Percentiles rank a stretch among this genome's conserved stretches.
Conservation (phyloP, 2,329 filamentous ascomycete species). For the Didymella lethalis region DNA sequence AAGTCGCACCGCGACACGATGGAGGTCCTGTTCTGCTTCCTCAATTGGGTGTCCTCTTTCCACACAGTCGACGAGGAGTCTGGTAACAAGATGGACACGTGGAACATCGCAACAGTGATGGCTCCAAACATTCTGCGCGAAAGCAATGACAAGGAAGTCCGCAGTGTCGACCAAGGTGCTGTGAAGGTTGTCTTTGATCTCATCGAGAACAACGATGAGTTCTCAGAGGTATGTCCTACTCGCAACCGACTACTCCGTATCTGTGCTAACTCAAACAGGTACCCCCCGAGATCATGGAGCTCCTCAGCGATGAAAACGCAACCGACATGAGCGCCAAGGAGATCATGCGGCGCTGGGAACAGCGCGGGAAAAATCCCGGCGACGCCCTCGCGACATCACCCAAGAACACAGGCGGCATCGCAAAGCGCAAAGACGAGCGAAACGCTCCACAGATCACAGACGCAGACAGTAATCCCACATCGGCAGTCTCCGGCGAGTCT, state of each 20-base stretch:
- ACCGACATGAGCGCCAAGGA: slow-evolving; percentile 96
- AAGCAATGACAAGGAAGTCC: slow-evolving; percentile 57
- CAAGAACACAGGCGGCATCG: slow-evolving; percentile 54
- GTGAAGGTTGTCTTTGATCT: slow-evolving; percentile 92
- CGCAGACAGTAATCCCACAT: slow-evolving; percentile 85
- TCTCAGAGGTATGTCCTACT: slow-evolving; percentile 83
- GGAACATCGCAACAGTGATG: slow-evolving; percentile 96
- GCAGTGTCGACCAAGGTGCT: slow-evolving; percentile 88
- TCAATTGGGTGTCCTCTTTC: slow-evolving; percentile 98
- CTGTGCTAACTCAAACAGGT: slow-evolving; percentile 66
- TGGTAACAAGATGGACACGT: slow-evolving; percentile 98
- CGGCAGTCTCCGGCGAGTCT: slow-evolving; percentile 80
- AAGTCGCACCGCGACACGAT: slow-evolving; percentile 92
- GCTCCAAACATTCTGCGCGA: slow-evolving; percentile 92
- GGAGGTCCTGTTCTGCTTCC: slow-evolving; percentile 93
- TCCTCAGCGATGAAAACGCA: slow-evolving; percentile 82
- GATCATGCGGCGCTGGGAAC: slow-evolving; percentile 91
- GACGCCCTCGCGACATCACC: slow-evolving; percentile 57
- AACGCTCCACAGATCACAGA: slow-evolving; percentile 67
- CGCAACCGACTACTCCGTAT: not conserved
- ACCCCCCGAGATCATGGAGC: slow-evolving; percentile 86
- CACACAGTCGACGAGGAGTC: slow-evolving; percentile 96
- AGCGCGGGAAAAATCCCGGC: slow-evolving; percentile 73
- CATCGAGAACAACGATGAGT: slow-evolving; percentile 92
- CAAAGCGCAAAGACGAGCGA: slow-evolving; percentile 60